Evolutionary conservation across 441 rosid species (phyloP), one percentile per base, ranked within the genome.

Genomic region (Monsonia emarginata): DNA sequence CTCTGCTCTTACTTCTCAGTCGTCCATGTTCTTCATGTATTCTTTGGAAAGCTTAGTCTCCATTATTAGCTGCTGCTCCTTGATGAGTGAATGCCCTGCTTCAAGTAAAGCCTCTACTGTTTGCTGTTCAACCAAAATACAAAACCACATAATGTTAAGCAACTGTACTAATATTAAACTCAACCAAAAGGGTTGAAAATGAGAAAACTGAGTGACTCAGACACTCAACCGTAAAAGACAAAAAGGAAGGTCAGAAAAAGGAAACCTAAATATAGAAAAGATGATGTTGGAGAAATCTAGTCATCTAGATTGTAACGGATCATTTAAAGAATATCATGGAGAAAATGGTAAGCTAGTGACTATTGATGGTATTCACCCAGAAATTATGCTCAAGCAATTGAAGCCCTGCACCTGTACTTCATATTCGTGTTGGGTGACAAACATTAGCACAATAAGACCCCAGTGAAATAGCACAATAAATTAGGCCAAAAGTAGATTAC

Each of bases 11-110:
- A 28, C 58, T 34, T 71, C 31, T 69, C 74, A 83, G 64, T 82
- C 88, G 10, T 87, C 94, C 0, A 82, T 79, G 85, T 88, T 93
- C 87, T 90, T 90, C 97, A 93, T 87, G 78, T 93, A 90, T 77
- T 88, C 95, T 81, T 86, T 93, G 1, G 97, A 88, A 65, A 90
- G 97, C 81, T 88, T 93, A n/a, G 81, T 78, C 65, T 83, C 82
- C 87, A 78, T 85, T 63, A 93, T 75, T 73, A 93, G 86, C 68
- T 84, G 83, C 71, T 93, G 97, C 63, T 93, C 97, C 72, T 70
- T 83, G 16, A 83, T 60, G 56, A 93, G 91, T 66, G 97, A 86
- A 72, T 87, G 73, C 24, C 97, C 98, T 14, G 98, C 86, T 79
- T 93, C 95, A 28, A 93, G 80, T 77, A 93, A 85, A 48, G 88